Conservation (phyloP, 768 basidiomycete genomes). For the Porpolomopsis calyptriformis region DNA sequence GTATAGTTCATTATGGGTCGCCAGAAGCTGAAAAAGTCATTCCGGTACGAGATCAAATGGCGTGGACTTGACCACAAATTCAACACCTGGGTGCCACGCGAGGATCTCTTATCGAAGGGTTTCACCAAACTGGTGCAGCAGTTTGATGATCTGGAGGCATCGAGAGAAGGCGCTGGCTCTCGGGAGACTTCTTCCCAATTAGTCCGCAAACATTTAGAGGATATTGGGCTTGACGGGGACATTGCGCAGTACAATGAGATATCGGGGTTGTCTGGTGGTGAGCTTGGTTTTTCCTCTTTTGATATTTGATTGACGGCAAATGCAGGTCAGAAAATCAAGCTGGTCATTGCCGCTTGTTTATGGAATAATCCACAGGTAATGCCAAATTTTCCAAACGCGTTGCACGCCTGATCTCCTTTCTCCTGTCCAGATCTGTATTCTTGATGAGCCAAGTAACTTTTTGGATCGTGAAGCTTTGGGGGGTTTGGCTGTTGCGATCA, state of each 20-base stretch:
- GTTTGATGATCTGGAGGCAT: slow-evolving; percentile 94
- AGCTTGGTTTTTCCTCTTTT: slow-evolving; percentile 15
- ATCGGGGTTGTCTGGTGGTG: slow-evolving; percentile 84
- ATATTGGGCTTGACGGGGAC: slow-evolving; percentile 93
- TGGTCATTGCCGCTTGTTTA: slow-evolving; percentile 86
- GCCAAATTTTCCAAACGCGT: no score
- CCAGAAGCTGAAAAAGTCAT: slow-evolving; percentile 92
- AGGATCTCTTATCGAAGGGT: slow-evolving; percentile 75
- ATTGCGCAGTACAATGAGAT: slow-evolving; percentile 99
- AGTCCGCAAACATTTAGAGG: slow-evolving; percentile 87
- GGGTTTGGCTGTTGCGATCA: slow-evolving; percentile 89
- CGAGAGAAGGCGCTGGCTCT: slow-evolving; percentile 86
- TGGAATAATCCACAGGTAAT: slow-evolving; percentile 91
- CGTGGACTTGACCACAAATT: slow-evolving; percentile 70
- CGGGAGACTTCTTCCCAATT: slow-evolving; percentile 74
- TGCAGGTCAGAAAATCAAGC: slow-evolving; percentile 89
- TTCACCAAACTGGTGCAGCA: slow-evolving; percentile 85
- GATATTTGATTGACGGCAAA: slow-evolving; percentile 7
- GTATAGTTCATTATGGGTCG: slow-evolving; percentile 86
- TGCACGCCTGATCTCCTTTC: no score
- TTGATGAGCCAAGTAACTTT: slow-evolving; percentile 95
- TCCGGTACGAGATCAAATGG: slow-evolving; percentile 92
- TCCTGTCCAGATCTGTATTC: slow-evolving; percentile 52
- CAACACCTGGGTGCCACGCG: slow-evolving; percentile 89
- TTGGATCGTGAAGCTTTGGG: slow-evolving; percentile 93